phyloP scores from a whole-genome alignment of 495 filamentous ascomycete genomes.

The Aspergillus cavernicola region DNA sequence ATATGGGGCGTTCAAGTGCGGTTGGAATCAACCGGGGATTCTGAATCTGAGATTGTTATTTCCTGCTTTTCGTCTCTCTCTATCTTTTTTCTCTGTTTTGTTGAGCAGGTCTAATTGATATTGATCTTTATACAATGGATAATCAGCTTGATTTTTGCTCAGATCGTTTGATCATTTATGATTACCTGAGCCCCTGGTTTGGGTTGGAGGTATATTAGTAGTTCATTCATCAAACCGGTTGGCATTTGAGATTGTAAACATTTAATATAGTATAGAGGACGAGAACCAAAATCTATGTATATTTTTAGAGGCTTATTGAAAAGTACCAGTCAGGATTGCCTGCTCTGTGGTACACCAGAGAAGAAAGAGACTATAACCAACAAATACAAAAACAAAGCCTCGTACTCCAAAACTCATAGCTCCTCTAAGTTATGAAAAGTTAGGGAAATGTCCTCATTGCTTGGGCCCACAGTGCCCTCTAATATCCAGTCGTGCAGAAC shows the following conservation, averaged over 20 bases:
- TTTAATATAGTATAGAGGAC: too few relatives aligned
- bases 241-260: too few relatives aligned
- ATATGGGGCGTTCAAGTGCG: conserved; percentile 9
- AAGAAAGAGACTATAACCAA: neutral
- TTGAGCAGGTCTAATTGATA: neutral
- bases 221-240: too few relatives aligned
- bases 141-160: neutral
- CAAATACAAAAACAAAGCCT: neutral
- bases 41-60: conserved; percentile 5
- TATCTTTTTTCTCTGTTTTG: neutral
- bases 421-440: neutral
- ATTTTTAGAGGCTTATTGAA: neutral
- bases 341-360: too few relatives aligned
- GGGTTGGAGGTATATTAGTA: too few relatives aligned
- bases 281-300: neutral
- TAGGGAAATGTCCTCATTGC: neutral
- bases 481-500: neutral
- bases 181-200: too few relatives aligned
- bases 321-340: too few relatives aligned
- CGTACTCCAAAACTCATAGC: neutral
- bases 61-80: neutral
- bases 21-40: neutral
- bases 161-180: too few relatives aligned
- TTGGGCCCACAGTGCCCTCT: conserved; percentile 2
- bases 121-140: neutral